Evolutionary conservation across 2,329 filamentous ascomycete genomes (phyloP).

Genomic region (Kalmusia sp.): DNA sequence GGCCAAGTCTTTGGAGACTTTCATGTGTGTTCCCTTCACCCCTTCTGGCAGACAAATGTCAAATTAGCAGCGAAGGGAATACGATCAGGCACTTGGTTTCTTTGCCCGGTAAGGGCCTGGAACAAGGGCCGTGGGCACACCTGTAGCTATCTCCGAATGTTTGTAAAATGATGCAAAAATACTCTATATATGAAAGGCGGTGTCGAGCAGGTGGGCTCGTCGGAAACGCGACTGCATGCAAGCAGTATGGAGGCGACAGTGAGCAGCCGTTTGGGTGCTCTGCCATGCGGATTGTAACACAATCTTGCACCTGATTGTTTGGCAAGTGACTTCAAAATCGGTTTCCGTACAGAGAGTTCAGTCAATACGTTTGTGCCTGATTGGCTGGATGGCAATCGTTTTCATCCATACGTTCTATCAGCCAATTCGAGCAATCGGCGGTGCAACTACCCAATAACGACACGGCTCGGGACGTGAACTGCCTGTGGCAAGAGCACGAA

Average conservation of each 20-base stretch:
- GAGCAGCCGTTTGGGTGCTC: slow-evolving; percentile 21
- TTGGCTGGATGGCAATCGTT: slow-evolving; percentile 15
- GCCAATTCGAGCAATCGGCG: neutral
- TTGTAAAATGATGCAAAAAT: neutral
- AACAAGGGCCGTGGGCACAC: neutral
- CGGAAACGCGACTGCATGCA: slow-evolving; percentile 20
- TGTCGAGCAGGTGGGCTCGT: slow-evolving; percentile 8
- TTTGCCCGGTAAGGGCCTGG: neutral
- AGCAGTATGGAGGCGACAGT: slow-evolving; percentile 22
- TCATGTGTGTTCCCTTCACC: slow-evolving; percentile 26
- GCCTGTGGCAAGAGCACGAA: neutral
- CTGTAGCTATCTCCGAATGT: neutral
- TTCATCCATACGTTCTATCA: neutral
- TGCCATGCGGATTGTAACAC: slow-evolving; percentile 26
- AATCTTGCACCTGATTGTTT: slow-evolving; percentile 26
- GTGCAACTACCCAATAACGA: slow-evolving; percentile 2
- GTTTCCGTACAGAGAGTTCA: neutral
- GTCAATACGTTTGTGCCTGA: slow-evolving; percentile 3
- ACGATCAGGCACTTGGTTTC: neutral
- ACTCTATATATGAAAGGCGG: neutral
- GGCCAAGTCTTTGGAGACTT: slow-evolving; percentile 19
- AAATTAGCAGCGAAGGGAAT: neutral
- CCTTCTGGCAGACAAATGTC: slow-evolving; percentile 23
- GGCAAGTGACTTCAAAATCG: slow-evolving; percentile 24
- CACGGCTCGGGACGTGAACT: slow-evolving; percentile 1